Base-by-base conservation (phyloP, 2,329 filamentous ascomycete genomes). In the Nothophoma quercina region DNA sequence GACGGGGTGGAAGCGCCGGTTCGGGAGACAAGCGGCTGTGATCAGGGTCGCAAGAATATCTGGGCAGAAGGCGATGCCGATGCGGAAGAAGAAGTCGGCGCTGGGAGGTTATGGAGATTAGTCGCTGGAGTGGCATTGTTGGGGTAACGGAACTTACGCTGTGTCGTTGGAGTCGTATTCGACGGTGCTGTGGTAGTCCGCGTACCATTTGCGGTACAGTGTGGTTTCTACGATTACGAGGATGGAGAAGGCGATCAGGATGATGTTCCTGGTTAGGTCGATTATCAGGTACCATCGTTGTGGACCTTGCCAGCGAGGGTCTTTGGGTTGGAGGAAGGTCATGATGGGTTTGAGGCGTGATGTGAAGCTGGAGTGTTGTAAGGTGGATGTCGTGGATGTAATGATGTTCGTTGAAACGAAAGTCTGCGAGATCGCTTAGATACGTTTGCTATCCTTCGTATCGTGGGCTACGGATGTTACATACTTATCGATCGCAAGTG, bases 131-230 rank as follows among this genome's bases (percentile, higher is more conserved):
- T 38, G 21, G 10, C 9, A 18, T 13, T n/a, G 10, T n/a, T 4
- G 16, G 5, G 7, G 36, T 15, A 23, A 22, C 7, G 21, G 7
- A 9, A 34, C 44, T 4, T 34, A 48, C 44, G 29, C 15, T 19
- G 35, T 39, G 5, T 40, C 15, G 10, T 16, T 6, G 2, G 29
- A 41, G 12, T 40, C 35, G 35, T 26, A 40, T 28, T 48, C 35
- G 2, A 41, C 35, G 8, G 35, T 48, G n/a, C 7, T 13, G 28
- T 40, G 23, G 35, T 33, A 48, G 15, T 7, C 2, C 10, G 33
- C 40, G 29, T 48, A 48, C 44, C 44, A 48, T n/a, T 34, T 39
- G 6, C 44, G 44, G 35, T 34, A 25, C 3, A 48, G 35, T 2
- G 29, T 2, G n/a, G 35, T 39, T 34, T 48, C 44, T 35, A 40